Percentiles rank a stretch among this genome's conserved stretches.
These are phyloP conservation scores for Ilyonectria sp. DNA, from an alignment of 2,329 filamentous ascomycete genomes.

Conservation along the genomic window DNA sequence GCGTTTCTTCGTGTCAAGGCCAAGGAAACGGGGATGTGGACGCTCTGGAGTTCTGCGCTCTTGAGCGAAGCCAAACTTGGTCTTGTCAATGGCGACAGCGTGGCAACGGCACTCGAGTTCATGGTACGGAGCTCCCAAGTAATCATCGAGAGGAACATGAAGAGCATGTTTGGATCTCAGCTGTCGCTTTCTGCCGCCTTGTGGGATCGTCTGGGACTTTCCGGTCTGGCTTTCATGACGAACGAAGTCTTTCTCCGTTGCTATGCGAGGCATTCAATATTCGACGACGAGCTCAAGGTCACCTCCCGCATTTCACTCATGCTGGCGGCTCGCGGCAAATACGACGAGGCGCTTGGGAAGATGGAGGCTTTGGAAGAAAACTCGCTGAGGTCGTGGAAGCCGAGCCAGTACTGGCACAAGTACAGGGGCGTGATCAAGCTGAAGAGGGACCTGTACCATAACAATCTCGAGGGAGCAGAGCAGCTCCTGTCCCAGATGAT, in stretches of 20 bases:
- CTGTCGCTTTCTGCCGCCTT: slow-evolving; percentile 80
- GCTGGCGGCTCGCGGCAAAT: slow-evolving; percentile 77
- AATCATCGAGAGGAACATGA: slow-evolving; percentile 82
- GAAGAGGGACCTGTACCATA: slow-evolving; percentile 72
- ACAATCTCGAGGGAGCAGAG: slow-evolving; percentile 67
- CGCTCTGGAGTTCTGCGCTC: slow-evolving; percentile 85
- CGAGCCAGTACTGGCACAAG: slow-evolving; percentile 80
- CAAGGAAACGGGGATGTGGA: slow-evolving; percentile 89
- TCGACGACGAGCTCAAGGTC: slow-evolving; percentile 86
- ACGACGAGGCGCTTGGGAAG: slow-evolving; percentile 72
- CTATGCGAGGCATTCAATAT: slow-evolving; percentile 69
- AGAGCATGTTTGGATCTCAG: slow-evolving; percentile 80
- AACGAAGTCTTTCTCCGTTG: slow-evolving; percentile 84
- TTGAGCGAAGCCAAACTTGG: slow-evolving; percentile 88
- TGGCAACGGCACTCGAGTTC: slow-evolving; percentile 78
- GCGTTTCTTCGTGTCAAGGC: slow-evolving; percentile 89
- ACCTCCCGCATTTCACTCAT: slow-evolving; percentile 77
- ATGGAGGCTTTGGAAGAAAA: slow-evolving; percentile 68
- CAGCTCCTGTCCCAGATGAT: slow-evolving; percentile 66
- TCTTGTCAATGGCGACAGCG: slow-evolving; percentile 79
- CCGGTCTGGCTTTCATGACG: slow-evolving; percentile 69
- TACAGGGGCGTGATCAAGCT: slow-evolving; percentile 78
- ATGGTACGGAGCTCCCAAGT: slow-evolving; percentile 88
- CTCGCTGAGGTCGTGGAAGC: slow-evolving; percentile 80
- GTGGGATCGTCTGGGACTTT: slow-evolving; percentile 81